Evolutionary conservation across 352 stramenopile species (phyloP).

Genomic region (Peronospora belbahrii): DNA sequence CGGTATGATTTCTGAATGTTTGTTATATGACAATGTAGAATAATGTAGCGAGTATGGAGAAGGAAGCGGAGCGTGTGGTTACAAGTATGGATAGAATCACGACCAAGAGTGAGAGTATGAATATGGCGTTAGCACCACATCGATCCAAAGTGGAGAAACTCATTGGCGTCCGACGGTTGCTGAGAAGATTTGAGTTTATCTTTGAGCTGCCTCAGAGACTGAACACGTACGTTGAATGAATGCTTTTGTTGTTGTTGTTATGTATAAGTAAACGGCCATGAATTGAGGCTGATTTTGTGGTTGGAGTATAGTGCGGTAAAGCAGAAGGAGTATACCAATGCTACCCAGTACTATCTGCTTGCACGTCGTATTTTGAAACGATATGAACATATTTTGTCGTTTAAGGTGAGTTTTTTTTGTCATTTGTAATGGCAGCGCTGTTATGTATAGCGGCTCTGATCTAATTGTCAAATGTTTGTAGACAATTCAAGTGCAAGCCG

Average conservation of each 20-base stretch:
- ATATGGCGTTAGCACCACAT: slow-evolving; percentile 78
- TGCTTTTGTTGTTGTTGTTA: background rate
- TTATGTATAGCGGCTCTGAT: background rate
- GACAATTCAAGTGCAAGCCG: slow-evolving; percentile 80
- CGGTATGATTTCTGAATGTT: no score
- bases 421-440: background rate
- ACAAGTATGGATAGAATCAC: slow-evolving; percentile 87
- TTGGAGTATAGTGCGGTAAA: slow-evolving; percentile 50
- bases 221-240: slow-evolving; percentile 31
- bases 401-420: slow-evolving; percentile 40
- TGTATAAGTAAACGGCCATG: background rate
- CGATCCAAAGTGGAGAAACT: slow-evolving; percentile 94
- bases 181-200: slow-evolving; percentile 96
- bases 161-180: slow-evolving; percentile 90
- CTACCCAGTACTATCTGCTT: slow-evolving; percentile 83
- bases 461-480: slow-evolving; percentile 9
- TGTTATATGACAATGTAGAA: slow-evolving; percentile 32
- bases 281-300: background rate
- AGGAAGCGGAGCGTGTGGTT: slow-evolving; percentile 81
- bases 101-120: slow-evolving; percentile 79
- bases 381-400: slow-evolving; percentile 87
- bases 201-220: slow-evolving; percentile 92
- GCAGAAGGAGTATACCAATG: slow-evolving; percentile 82
- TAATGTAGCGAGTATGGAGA: slow-evolving; percentile 89
- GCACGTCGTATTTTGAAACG: slow-evolving; percentile 75